Conservation (phyloP, 495 filamentous ascomycete genomes). For the Aspergillus coremiiformis region DNA sequence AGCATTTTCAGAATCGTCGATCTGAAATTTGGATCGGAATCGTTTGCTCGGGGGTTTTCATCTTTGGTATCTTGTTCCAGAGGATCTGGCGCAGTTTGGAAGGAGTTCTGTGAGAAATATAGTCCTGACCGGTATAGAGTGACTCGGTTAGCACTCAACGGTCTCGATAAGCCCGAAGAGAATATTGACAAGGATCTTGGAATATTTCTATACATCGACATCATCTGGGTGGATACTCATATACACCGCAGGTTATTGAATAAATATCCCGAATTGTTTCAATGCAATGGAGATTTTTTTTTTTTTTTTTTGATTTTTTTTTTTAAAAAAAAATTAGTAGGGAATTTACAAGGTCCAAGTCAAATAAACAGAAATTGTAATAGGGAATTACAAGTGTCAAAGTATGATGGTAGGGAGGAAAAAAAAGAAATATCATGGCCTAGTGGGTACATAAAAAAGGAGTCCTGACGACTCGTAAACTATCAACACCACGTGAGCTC, state of each 20-base stretch:
- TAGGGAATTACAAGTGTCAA: not conserved
- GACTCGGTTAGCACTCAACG: not conserved
- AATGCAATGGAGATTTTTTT: not conserved
- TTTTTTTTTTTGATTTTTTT: not conserved
- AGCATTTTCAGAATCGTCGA: slow-evolving; percentile 67
- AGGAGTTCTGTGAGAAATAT: slow-evolving; percentile 25
- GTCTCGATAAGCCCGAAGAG: slow-evolving; percentile 12
- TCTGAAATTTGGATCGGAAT: slow-evolving; percentile 31
- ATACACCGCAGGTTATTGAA: not conserved
- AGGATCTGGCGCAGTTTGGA: slow-evolving; percentile 23
- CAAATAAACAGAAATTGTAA: too few species aligned
- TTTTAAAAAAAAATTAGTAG: not conserved
- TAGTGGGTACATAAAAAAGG: slow-evolving; percentile 6
- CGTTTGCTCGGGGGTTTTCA: slow-evolving; percentile 17
- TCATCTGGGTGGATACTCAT: not conserved
- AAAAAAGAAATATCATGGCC: not conserved
- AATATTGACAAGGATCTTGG: slow-evolving; percentile 16
- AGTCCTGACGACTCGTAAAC: not conserved
- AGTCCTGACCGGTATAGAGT: slow-evolving; percentile 12
- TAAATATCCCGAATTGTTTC: not conserved
- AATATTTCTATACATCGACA: slow-evolving; percentile 16
- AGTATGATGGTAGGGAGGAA: not conserved
- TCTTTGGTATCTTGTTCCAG: slow-evolving; percentile 29
- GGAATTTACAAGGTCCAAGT: not conserved
- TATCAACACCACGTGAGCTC: not conserved